Evolutionary conservation across 495 filamentous ascomycete genomes (phyloP).

Genomic region (Amniculicola lignicola): DNA sequence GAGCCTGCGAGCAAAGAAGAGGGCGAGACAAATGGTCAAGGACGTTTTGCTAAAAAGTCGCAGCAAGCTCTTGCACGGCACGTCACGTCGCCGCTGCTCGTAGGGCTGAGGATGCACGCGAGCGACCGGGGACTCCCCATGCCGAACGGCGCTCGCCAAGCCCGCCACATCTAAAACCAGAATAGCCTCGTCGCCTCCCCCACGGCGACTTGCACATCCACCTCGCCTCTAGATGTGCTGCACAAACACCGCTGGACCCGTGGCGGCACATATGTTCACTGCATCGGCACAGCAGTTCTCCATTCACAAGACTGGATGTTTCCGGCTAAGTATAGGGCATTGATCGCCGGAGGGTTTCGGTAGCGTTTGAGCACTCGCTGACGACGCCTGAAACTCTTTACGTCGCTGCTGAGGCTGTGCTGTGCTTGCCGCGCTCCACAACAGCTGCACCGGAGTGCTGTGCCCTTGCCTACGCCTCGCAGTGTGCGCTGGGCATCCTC

Average conservation of each 20-base stretch:
- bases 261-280: not conserved
- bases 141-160: no score
- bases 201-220: not conserved
- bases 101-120: slow-evolving; percentile 27
- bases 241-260: not conserved
- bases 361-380: slow-evolving; percentile 1
- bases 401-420: slow-evolving; percentile 4
- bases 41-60: no score
- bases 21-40: no score
- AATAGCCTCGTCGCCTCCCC: not conserved
- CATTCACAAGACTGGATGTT: not conserved
- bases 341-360: slow-evolving; percentile 7
- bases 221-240: not conserved
- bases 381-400: slow-evolving; percentile 22
- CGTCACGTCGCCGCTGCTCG: not conserved
- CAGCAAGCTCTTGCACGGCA: no score
- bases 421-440: slow-evolving; percentile 9
- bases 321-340: slow-evolving; percentile 16
- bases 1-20: no score
- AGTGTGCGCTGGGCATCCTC: no score
- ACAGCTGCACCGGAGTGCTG: slow-evolving; percentile 4
- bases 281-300: not conserved
- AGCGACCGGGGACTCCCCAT: no score
- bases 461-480: no score
- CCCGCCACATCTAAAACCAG: no score